A percentile compares a stretch with the other conserved stretches of the same genome.
phyloP scores from a whole-genome alignment of 1,284 basidiomycete genomes.

The Cryptococcus depauperatus region DNA sequence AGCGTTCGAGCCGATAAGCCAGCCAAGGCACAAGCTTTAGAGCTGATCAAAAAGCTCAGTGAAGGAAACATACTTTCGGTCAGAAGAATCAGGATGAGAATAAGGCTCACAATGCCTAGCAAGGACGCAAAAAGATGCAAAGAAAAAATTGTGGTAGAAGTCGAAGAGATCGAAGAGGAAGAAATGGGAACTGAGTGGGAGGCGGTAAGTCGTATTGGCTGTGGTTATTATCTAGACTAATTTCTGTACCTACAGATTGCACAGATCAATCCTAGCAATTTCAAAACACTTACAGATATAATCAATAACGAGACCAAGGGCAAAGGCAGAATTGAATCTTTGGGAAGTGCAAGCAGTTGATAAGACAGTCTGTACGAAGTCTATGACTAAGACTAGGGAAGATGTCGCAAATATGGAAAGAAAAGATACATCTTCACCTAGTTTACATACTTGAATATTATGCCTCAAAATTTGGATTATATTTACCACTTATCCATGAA shows the following conservation, averaged over 20 bases:
- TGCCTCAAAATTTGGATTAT: no score
- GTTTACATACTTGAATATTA: no score
- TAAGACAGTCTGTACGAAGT: no score
- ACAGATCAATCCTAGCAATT: conserved; percentile 86
- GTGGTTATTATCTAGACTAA: conserved; percentile 1
- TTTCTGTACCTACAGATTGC: conserved; percentile 54
- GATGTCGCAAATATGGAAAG: no score
- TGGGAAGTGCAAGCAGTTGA: conserved; percentile 39
- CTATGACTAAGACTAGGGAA: no score
- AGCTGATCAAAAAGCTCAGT: conserved; percentile 77
- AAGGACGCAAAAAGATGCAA: conserved; percentile 66
- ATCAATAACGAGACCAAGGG: conserved; percentile 74
- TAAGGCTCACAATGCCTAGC: conserved; percentile 70
- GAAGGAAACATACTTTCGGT: conserved; percentile 60
- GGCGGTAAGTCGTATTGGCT: conserved; percentile 53
- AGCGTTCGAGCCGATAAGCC: conserved; percentile 81
- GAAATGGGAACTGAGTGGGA: conserved; percentile 76
- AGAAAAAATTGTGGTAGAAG: conserved; percentile 62
- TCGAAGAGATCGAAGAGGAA: conserved; percentile 78
- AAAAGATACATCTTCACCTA: no score
- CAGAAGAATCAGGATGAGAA: conserved; percentile 83
- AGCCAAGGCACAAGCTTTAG: conserved; percentile 90
- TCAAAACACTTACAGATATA: conserved; percentile 80
- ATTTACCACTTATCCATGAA: no score
- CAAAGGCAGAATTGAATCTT: conserved; percentile 76